Conservation (phyloP, 2,329 filamentous ascomycete species). For the Phyllachora maydis region DNA sequence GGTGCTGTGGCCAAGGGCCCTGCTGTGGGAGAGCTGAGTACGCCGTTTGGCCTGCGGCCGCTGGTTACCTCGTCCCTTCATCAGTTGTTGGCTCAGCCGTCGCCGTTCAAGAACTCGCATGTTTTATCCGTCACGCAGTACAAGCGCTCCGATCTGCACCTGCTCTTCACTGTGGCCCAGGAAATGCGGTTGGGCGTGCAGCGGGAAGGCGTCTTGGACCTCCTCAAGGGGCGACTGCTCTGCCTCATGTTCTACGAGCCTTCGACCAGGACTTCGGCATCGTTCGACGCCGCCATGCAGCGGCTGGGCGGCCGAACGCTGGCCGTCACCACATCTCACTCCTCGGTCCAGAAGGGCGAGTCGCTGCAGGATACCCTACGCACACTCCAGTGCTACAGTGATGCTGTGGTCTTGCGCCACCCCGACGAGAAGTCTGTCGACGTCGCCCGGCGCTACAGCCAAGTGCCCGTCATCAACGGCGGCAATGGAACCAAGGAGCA, state of each 20-base stretch:
- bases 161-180: constrained; percentile 89
- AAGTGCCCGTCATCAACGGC: constrained; percentile 88
- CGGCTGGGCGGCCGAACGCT: constrained; percentile 79
- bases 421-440: constrained; percentile 65
- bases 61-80: constrained; percentile 39
- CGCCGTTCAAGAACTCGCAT: constrained; percentile 75
- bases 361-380: constrained; percentile 82
- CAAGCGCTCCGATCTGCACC: constrained; percentile 66
- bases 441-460: constrained; percentile 67
- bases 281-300: constrained; percentile 97
- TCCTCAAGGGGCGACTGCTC: constrained; percentile 70
- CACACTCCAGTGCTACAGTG: constrained; percentile 82
- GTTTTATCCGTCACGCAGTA: constrained; percentile 88
- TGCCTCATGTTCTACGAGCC: constrained; percentile 96
- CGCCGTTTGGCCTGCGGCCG: constrained; percentile 24
- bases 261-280: constrained; percentile 83
- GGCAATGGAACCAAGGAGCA: constrained; percentile 93
- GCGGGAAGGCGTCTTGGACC: constrained; percentile 70
- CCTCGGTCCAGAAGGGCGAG: constrained; percentile 88
- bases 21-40: constrained; percentile 21
- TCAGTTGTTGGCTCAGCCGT: constrained; percentile 51
- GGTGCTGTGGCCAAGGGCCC: constrained; percentile 7
- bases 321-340: constrained; percentile 60
- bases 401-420: constrained; percentile 90
- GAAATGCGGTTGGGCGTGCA: constrained; percentile 95